These are phyloP conservation scores for Choricystis sp. DNA, from an alignment of 139 green algal genomes.

Conservation along the genomic window DNA sequence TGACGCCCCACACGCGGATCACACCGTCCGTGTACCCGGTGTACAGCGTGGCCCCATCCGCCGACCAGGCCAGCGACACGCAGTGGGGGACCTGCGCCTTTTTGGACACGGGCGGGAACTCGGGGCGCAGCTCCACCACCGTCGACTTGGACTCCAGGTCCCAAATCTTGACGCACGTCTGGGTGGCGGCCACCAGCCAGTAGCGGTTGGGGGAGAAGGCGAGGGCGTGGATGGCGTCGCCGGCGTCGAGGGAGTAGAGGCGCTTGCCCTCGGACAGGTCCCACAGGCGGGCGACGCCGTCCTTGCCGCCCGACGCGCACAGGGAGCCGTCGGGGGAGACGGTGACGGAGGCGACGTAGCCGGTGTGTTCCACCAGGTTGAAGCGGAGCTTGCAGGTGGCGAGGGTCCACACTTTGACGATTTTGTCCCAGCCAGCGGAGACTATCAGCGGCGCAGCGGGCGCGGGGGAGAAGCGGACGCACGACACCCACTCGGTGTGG, in stretches of 20 bases:
- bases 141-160: conserved; percentile 64
- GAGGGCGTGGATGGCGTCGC: conserved; percentile 94
- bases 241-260: conserved; percentile 92
- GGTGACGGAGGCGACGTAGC: conserved; percentile 94
- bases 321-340: conserved; percentile 98
- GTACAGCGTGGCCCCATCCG: conserved; percentile 92
- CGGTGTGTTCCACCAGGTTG: conserved; percentile 89
- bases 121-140: conserved; percentile 77
- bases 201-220: conserved; percentile 98
- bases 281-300: conserved; percentile 98
- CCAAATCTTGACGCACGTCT: conserved; percentile 37
- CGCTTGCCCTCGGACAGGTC: conserved; percentile 97
- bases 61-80: conserved; percentile 84
- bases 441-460: conserved; percentile 94
- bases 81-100: conserved; percentile 59
- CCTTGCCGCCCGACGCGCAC: conserved; percentile 94
- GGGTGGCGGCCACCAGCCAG: conserved; percentile 96
- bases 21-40: conserved; percentile 65
- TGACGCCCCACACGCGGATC: conserved; percentile 62
- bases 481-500: conserved; percentile 94
- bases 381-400: conserved; percentile 97
- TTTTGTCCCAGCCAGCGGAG: conserved; percentile 95
- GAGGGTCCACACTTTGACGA: conserved; percentile 95
- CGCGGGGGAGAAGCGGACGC: conserved; percentile 96
- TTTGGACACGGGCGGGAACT: conserved; percentile 15